These are phyloP conservation scores for Byssothecium circinans DNA, from an alignment of 2,329 filamentous ascomycete genomes.

Conservation along the genomic window DNA sequence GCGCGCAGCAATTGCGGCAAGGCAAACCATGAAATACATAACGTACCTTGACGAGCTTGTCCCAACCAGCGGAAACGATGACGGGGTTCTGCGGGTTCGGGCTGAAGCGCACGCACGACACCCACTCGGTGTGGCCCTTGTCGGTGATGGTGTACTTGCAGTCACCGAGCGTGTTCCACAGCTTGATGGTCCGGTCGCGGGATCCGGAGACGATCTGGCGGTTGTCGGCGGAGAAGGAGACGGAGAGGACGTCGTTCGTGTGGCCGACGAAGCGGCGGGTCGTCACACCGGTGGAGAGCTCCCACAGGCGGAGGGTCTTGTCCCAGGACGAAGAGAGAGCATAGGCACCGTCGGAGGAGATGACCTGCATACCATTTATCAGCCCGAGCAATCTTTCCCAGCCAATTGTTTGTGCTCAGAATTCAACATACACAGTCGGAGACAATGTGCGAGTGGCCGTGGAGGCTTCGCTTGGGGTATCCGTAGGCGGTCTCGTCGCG, in stretches of 20 bases:
- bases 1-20: neutral
- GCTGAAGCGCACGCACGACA: slow-evolving; percentile 98
- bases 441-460: slow-evolving; percentile 99
- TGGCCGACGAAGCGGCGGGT: slow-evolving; percentile 98
- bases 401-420: slow-evolving; percentile 27
- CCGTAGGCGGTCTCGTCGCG: slow-evolving; percentile 98
- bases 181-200: slow-evolving; percentile 98
- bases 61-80: slow-evolving; percentile 97
- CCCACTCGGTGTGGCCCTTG: slow-evolving; percentile 99
- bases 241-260: slow-evolving; percentile 98
- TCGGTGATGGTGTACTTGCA: slow-evolving; percentile 99
- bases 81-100: slow-evolving; percentile 99
- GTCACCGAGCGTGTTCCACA: slow-evolving; percentile 99
- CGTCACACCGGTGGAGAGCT: slow-evolving; percentile 95
- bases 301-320: slow-evolving; percentile 99
- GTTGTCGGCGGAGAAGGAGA: slow-evolving; percentile 99
- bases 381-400: slow-evolving; percentile 31
- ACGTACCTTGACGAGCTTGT: slow-evolving; percentile 99
- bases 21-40: neutral
- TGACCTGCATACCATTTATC: slow-evolving; percentile 67
- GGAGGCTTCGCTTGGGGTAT: slow-evolving; percentile 97
- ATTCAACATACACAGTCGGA: slow-evolving; percentile 90
- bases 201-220: slow-evolving; percentile 99
- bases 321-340: slow-evolving; percentile 99
- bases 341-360: slow-evolving; percentile 99